Evolutionary conservation across 2,329 filamentous ascomycete genomes (phyloP).

Genomic region (Cladosporium sp.): DNA sequence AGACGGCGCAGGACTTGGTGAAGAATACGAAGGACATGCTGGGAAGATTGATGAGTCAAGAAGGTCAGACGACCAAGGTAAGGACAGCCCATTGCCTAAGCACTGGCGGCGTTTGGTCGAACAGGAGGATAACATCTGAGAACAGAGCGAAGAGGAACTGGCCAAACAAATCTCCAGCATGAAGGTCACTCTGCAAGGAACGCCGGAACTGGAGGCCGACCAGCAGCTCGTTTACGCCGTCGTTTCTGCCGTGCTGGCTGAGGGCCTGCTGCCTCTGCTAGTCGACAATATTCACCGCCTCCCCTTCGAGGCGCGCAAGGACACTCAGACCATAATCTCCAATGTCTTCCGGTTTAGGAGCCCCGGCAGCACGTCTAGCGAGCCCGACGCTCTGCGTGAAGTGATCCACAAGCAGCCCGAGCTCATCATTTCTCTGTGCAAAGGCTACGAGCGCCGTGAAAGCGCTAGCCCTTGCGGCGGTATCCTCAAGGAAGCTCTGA

Average conservation of each 20-base stretch:
- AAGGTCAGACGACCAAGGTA: constrained; percentile 53
- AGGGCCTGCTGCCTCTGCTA: constrained; percentile 82
- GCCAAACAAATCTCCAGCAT: constrained; percentile 83
- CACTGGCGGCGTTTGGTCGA: not conserved
- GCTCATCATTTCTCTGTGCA: constrained; percentile 81
- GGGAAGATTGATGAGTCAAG: constrained; percentile 51
- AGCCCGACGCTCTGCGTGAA: constrained; percentile 82
- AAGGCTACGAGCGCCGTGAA: constrained; percentile 84
- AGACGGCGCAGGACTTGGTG: constrained; percentile 59
- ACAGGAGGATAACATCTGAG: not conserved
- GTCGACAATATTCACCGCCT: constrained; percentile 78
- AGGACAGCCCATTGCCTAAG: constrained; percentile 13
- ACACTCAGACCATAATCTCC: constrained; percentile 92
- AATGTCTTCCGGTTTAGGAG: constrained; percentile 90
- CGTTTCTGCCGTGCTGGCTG: constrained; percentile 77
- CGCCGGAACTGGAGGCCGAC: constrained; percentile 80
- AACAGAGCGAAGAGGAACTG: constrained; percentile 78
- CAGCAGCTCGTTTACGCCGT: constrained; percentile 86
- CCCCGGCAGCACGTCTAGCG: constrained; percentile 58
- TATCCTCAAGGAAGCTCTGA: constrained; percentile 82
- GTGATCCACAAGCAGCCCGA: constrained; percentile 83
- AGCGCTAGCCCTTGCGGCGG: constrained; percentile 89
- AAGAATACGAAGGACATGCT: constrained; percentile 62
- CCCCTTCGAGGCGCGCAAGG: constrained; percentile 94
- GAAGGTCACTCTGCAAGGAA: constrained; percentile 90